Evolutionary conservation across 139 green algal species (phyloP).

Genomic region (Haematococcus sp.): DNA sequence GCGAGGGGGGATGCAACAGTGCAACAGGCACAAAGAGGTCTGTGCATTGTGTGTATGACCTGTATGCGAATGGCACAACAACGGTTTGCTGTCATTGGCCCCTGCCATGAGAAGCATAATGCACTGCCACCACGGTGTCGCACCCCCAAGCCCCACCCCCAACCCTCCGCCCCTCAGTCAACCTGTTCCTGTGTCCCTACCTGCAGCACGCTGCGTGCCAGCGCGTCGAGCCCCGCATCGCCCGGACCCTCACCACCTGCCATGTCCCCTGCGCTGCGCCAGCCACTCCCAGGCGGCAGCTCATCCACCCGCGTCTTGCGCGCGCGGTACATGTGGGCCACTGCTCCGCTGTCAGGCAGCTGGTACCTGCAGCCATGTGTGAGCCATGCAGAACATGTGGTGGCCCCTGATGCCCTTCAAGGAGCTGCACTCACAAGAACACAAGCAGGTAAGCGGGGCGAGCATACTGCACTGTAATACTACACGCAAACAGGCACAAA

Average conservation of each 20-base stretch:
- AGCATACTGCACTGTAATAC: neutral
- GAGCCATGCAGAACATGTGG: neutral
- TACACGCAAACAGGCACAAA: neutral
- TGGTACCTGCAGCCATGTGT: neutral
- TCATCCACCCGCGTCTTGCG: slow-evolving; percentile 21
- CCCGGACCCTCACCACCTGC: neutral
- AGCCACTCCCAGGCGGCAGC: neutral
- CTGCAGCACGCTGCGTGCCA: neutral
- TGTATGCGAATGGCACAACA: no score
- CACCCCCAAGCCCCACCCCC: no score
- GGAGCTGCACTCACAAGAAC: neutral
- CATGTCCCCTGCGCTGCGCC: neutral
- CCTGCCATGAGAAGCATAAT: no score
- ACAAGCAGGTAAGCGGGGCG: neutral
- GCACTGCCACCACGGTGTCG: no score
- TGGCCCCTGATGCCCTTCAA: no score
- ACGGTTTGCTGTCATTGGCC: no score
- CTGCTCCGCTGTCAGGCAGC: neutral
- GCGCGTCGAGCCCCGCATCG: neutral
- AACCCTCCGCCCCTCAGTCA: no score
- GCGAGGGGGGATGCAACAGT: no score
- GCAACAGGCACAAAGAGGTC: no score
- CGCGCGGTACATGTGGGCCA: neutral
- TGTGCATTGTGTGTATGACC: no score
- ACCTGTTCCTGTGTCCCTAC: no score